Evolutionary conservation across 2,329 filamentous ascomycete genomes (phyloP), one percentile per base, ranked within the genome.

Genomic region (Chrysoporthe austroafricana): DNA sequence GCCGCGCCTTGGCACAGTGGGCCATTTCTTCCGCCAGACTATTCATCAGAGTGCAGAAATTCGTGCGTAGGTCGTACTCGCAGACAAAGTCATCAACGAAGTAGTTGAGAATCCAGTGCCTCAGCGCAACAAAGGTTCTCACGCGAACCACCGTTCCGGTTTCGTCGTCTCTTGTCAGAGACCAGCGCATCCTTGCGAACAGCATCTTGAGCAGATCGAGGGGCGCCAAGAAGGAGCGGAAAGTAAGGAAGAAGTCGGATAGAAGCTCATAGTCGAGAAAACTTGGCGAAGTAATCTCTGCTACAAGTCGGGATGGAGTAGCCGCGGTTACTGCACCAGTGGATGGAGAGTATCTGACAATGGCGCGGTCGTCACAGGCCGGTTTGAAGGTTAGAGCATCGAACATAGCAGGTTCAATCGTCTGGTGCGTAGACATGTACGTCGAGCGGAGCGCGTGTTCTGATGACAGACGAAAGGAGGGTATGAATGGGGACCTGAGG

Each of bases 41-140:
- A 76, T 98, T 97, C 68, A 97, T 84, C 9, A 94, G 84, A 43
- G 89, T 84, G 79, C 95, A 97, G 76, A 97, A 97, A 18, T 88
- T 87, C 5, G 86, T 82, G 9, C 95, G 90, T 43, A 98, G 83
- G 57, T 86, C 82, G 75, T 91, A 90, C 75, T 94, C 89, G 34
- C 90, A 79, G 52, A 96, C 88, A 76, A 97, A 99, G 76, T 99
- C 96, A 76, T 99, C 96, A 66, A 92, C 86, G 73, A 98, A 99
- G 78, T 99, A 99, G 77, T 99, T 99, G 70, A 99, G 81, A 67
- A 98, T 94, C 96, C 96, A 99, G 78, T 99, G 96, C 66, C 96
- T 89, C 57, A 98, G 85, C 8, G 96, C 96, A 36, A 97, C 96
- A 80, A 98, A 99, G 0, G 94, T 96, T 54, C 96, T 88, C 18